phyloP scores from a whole-genome alignment of 2,329 filamentous ascomycete genomes.

The Dactylellina cionopaga region DNA sequence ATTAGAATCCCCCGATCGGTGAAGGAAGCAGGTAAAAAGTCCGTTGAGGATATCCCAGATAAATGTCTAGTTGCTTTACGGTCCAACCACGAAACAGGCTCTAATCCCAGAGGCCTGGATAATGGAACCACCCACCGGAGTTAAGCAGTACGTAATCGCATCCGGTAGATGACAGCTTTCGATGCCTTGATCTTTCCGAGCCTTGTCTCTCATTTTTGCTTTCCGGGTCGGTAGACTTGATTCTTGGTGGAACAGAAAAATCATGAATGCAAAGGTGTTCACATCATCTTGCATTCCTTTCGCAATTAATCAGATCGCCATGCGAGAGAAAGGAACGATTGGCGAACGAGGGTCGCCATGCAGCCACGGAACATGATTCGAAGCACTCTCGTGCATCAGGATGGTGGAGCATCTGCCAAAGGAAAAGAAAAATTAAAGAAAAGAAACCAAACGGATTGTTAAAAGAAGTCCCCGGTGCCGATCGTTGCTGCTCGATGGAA shows the following conservation, averaged over 20 bases:
- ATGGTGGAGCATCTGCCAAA: slow-evolving; percentile 48
- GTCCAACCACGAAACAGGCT: slow-evolving; percentile 29
- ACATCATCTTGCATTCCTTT: slow-evolving; percentile 53
- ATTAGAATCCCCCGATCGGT: slow-evolving; percentile 44
- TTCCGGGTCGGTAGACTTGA: slow-evolving; percentile 31
- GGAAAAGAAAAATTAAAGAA: slow-evolving; percentile 46
- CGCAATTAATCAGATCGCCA: slow-evolving; percentile 52
- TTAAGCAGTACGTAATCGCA: slow-evolving; percentile 49
- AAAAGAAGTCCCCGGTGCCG: slow-evolving; percentile 50
- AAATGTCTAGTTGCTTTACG: slow-evolving; percentile 16
- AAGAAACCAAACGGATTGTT: slow-evolving; percentile 1
- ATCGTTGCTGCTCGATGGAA: slow-evolving; percentile 37
- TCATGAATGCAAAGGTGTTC: slow-evolving; percentile 36
- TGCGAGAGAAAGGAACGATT: slow-evolving; percentile 52
- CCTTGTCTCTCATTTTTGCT: slow-evolving; percentile 31
- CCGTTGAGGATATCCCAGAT: slow-evolving; percentile 28
- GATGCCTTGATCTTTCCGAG: slow-evolving; percentile 50
- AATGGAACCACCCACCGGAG: slow-evolving; percentile 47
- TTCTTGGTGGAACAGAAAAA: slow-evolving; percentile 11
- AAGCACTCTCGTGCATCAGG: slow-evolving; percentile 53
- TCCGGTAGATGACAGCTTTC: slow-evolving; percentile 41
- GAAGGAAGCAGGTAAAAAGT: slow-evolving; percentile 33
- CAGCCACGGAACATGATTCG: slow-evolving; percentile 53
- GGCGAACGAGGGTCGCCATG: slow-evolving; percentile 51
- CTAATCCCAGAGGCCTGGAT: slow-evolving; percentile 48